These are phyloP conservation scores for Ustulina deusta DNA, from an alignment of 2,329 filamentous ascomycete species.

Conservation along the genomic window DNA sequence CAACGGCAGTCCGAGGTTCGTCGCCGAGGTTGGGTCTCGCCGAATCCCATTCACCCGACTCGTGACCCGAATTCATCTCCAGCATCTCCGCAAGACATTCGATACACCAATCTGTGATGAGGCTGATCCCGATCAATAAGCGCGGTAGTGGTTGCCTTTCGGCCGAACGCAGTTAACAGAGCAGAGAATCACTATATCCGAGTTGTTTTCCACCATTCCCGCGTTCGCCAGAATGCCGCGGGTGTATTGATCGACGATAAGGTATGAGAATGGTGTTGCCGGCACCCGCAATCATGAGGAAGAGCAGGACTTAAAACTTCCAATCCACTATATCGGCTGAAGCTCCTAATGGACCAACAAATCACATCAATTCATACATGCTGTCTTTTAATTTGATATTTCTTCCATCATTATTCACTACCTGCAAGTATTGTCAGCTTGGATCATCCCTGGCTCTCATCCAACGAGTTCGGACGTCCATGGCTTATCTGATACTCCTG, in stretches of 20 bases:
- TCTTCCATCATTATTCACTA: constrained; percentile 32
- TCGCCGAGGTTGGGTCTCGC: constrained; percentile 31
- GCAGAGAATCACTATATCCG: background rate
- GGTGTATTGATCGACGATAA: background rate
- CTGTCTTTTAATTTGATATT: constrained; percentile 17
- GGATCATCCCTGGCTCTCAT: constrained; percentile 22
- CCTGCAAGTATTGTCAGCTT: constrained; percentile 28
- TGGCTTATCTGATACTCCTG: constrained; percentile 29
- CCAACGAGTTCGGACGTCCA: constrained; percentile 29
- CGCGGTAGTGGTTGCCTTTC: constrained; percentile 15
- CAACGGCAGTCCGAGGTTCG: constrained; percentile 6
- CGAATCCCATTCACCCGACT: constrained; percentile 29
- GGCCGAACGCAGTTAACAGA: constrained; percentile 27
- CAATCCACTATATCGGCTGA: background rate
- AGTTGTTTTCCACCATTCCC: background rate
- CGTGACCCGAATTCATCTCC: constrained; percentile 15
- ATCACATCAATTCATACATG: constrained; percentile 3
- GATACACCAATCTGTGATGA: constrained; percentile 5
- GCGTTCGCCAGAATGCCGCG: background rate
- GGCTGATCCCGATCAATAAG: constrained; percentile 1
- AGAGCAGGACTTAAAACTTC: background rate
- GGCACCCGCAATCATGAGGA: background rate
- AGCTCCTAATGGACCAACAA: background rate
- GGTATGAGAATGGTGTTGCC: background rate
- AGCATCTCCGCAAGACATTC: constrained; percentile 9